Evolutionary conservation across 2,329 filamentous ascomycete species (phyloP).

Genomic region (Calonectria leucothoes): DNA sequence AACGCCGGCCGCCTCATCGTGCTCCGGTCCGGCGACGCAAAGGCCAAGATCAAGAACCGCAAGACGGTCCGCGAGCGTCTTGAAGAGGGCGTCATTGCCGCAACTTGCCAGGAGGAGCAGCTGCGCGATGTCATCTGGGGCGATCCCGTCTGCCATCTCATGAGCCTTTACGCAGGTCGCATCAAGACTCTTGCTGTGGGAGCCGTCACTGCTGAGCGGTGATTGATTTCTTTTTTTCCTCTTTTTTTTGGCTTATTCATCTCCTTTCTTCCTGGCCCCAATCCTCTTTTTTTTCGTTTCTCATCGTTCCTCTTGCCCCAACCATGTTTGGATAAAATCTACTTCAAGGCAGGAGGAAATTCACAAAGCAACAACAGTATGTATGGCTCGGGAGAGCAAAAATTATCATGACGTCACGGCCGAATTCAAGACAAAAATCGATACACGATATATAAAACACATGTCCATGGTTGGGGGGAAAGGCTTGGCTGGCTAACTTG

Average conservation of each 20-base stretch:
- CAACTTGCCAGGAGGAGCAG: conserved; percentile 74
- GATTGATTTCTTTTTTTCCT: background rate
- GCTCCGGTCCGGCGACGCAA: conserved; percentile 64
- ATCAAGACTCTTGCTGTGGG: conserved; percentile 78
- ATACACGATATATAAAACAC: conserved; percentile 9
- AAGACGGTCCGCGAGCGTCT: conserved; percentile 63
- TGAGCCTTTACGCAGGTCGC: conserved; percentile 80
- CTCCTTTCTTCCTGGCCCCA: background rate
- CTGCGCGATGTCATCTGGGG: conserved; percentile 81
- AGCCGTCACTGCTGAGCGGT: conserved; percentile 50
- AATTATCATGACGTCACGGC: conserved; percentile 4
- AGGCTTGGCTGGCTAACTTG: background rate
- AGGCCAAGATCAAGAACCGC: conserved; percentile 52
- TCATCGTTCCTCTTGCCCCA: background rate
- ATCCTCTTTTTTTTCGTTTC: background rate
- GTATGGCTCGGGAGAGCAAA: conserved; percentile 20
- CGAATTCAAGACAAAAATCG: conserved; percentile 7
- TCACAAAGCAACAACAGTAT: conserved; percentile 5
- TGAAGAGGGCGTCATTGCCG: conserved; percentile 74
- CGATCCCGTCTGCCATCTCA: conserved; percentile 82
- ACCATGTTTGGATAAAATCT: background rate
- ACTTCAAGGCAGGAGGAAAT: background rate
- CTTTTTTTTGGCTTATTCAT: background rate
- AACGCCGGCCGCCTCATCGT: conserved; percentile 78
- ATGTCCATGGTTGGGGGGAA: background rate